Base-by-base conservation (phyloP, 495 filamentous ascomycete genomes). In the Penicillium paradoxum region DNA sequence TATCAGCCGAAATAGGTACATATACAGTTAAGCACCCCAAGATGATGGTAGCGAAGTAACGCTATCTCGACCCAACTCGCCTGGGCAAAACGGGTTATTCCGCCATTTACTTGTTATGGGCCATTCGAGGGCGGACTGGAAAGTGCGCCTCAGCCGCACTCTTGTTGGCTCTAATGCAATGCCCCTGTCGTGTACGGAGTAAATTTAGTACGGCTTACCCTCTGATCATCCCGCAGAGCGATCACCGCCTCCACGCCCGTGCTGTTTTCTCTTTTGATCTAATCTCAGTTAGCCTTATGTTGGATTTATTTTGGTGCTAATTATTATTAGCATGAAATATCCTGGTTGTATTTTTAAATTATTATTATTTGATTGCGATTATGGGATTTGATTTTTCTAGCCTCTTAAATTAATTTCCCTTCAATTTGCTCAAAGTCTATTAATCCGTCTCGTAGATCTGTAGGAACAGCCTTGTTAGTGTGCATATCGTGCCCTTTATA, bases 191-290 rank as follows among this genome's bases (percentile, higher is more conserved):
- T n/a, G n/a, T n/a, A n/a, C n/a, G n/a, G n/a, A 46, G 53, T 55
- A 56, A 59, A 47, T 51, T 55, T 59, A 59, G 56, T 49, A 57
- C 38, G 44, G 51, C 55, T 54, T 54, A 62, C 54, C 34, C 56
- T 63, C 44, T 66, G 63, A 66, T 66, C 63, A 53, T 66, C 63
- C 63, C 63, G 40, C 38, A 40, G 62, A 56, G 54, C 56, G 59
- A 62, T 62, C 59, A 59, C 55, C 55, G 46, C 58, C 58, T 59
- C 60, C 62, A 62, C 58, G 58, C 55, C 61, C 55, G 61, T 62
- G 61, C 61, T 48, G 30, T 62, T 45, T 42, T 55, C 57, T 51
- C 41, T 49, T 48, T 27, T 39, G 57, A 64, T 64, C 58, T 58
- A 58, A 61, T 51, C 58, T 58, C 52, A 49, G 45, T 40, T 29